Base-by-base conservation (phyloP, 805 yeast species). In the Candida suzukii region DNA sequence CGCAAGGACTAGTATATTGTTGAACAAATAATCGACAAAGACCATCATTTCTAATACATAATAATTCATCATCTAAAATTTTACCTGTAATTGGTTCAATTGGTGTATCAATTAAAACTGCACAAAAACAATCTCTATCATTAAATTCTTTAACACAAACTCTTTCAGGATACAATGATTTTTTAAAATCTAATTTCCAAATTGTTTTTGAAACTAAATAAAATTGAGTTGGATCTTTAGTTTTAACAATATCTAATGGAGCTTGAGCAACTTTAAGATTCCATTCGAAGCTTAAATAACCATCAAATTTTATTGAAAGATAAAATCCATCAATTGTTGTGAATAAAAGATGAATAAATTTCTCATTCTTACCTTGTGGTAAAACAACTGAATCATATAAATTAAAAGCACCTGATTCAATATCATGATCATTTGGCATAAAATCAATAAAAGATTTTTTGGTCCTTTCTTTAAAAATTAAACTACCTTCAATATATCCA, bases 21-120 rank as follows among this genome's bases (percentile, higher is more conserved):
- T 57, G 45, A 4, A 60, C 40, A 16, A 44, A 45, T 0, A 58
- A 22, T 2, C 55, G 44, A 34, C 57, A 52, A 14, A 65, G 51
- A 0, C 68, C 68, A 44, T 63, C 67, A 29, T 58, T 64, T 16
- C 68, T 48, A 8, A 64, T 33, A 2, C 60, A 38, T 7, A 62
- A 51, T n/a, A 58, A 39, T 39, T 22, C 46, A 34, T 39, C 56
- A 18, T 48, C 52, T 2, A 31, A 19, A 4, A 27, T 20, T 11
- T 42, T 48, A 1, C 33, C 41, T 9, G 42, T 36, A 2, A 29
- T 4, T 7, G 41, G 38, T 20, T 43, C 43, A 1, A 27, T 7
- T 8, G 38, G 14, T 13, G 38, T 21, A 1, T 44, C 39, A 1
- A 54, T 36, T 16, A 52, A 26, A 25, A 45, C 45, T 3, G 46